Evolutionary conservation across 2,329 filamentous ascomycete species (phyloP).

Genomic region (Colletotrichum spinosum): DNA sequence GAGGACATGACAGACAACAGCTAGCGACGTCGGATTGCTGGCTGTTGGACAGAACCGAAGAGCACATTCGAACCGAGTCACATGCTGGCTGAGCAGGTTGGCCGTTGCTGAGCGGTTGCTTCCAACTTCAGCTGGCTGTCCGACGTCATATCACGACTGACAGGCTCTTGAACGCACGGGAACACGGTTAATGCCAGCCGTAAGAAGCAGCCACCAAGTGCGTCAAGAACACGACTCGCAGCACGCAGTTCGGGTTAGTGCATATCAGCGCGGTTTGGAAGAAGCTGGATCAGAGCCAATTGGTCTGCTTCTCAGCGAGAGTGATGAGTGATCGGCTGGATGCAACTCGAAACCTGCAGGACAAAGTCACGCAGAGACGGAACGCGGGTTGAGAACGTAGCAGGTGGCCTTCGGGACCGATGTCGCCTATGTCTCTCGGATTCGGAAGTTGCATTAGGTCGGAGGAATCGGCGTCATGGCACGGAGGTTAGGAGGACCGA

Average conservation of each 20-base stretch:
- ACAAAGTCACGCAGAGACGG: not conserved
- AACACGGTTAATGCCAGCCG: no score
- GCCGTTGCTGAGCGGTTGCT: no score
- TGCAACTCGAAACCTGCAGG: slow-evolving; percentile 9
- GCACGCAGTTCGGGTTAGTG: slow-evolving; percentile 21
- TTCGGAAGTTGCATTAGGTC: slow-evolving; percentile 11
- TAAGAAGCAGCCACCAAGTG: slow-evolving; percentile 17
- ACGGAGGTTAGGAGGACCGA: slow-evolving; percentile 17
- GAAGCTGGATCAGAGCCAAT: slow-evolving; percentile 15
- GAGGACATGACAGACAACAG: slow-evolving; percentile 19
- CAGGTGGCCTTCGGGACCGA: no score
- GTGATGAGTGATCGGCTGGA: slow-evolving; percentile 4
- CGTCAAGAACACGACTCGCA: slow-evolving; percentile 16
- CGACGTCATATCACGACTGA: no score
- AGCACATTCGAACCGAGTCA: no score
- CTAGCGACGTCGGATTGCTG: not conserved
- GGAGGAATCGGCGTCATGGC: slow-evolving; percentile 18
- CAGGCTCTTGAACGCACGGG: no score
- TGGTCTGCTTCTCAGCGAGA: slow-evolving; percentile 10
- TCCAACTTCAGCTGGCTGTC: no score
- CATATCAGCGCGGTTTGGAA: slow-evolving; percentile 13
- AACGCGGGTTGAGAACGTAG: no score
- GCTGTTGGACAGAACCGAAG: no score
- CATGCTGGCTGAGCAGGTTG: no score
- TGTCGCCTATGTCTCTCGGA: no score